Evolutionary conservation across 495 filamentous ascomycete species (phyloP).

Genomic region (Endocarpon pusillum): DNA sequence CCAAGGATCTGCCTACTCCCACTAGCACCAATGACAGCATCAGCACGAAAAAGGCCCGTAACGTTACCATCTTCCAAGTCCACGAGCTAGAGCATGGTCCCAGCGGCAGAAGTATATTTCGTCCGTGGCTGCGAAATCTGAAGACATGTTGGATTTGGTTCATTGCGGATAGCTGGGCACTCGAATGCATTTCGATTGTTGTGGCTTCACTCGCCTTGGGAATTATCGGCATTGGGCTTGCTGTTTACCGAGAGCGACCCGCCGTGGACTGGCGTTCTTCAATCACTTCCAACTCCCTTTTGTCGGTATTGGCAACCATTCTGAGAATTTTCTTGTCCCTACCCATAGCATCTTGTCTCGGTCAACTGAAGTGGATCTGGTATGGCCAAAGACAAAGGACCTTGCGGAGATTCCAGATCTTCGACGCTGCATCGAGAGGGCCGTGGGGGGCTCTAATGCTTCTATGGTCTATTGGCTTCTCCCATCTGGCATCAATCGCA

Average conservation of each 20-base stretch:
- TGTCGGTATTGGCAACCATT: conserved; percentile 26
- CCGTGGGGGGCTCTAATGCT: conserved; percentile 17
- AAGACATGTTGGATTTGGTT: too few relatives aligned
- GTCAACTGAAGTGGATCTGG: conserved; percentile 18
- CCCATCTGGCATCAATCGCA: conserved; percentile 12
- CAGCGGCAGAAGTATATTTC: too few relatives aligned
- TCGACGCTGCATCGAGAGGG: conserved; percentile 18
- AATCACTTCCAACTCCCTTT: conserved; percentile 29
- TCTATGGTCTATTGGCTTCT: conserved; percentile 6
- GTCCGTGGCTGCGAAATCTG: too few relatives aligned
- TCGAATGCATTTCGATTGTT: conserved; percentile 1
- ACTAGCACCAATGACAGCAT: too few relatives aligned
- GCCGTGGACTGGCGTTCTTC: conserved; percentile 25
- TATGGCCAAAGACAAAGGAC: conserved; percentile 8
- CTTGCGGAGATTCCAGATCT: conserved; percentile 14
- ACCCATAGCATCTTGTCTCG: conserved; percentile 19
- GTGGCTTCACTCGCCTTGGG: conserved; percentile 11
- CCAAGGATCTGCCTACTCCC: too few relatives aligned
- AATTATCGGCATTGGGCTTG: conserved; percentile 20
- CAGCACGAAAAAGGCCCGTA: too few relatives aligned
- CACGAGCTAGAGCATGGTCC: too few relatives aligned
- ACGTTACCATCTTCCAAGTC: too few relatives aligned
- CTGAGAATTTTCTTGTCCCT: conserved; percentile 26
- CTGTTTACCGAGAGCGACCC: conserved; percentile 20
- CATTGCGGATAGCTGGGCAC: not conserved